Evolutionary conservation across 805 yeast genomes (phyloP), one percentile per base, ranked within the genome.

Genomic region (Kuraishia molischiana): DNA sequence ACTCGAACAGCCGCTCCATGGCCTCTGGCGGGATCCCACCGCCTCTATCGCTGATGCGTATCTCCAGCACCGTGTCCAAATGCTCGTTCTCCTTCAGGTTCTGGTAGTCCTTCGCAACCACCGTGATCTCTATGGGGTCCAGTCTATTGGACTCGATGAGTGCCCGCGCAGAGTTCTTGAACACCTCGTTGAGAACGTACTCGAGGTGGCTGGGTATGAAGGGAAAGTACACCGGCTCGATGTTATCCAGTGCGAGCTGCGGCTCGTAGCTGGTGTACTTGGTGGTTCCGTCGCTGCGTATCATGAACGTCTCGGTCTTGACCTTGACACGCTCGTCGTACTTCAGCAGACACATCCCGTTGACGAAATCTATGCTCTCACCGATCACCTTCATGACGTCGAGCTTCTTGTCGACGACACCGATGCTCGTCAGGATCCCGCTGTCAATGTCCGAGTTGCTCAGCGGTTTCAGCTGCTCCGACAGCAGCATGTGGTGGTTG

Each of bases 201-300:
- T 90, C 96, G 37, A 92, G 58, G 53, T 89, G 95, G 33, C 80
- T 79, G 17, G 92, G 85, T 32, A 90, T 81, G 55, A 86, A 90
- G 0, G 96, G 90, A 53, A 89, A 76, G 19, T 62, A 59, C 13
- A 84, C 64, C 24, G 61, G 62, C n/a, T 77, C 75, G 38, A 60
- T 60, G 34, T 29, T 21, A n/a, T 35, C 38, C n/a, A 20, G 17
- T 9, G 6, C 19, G 9, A 20, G 20, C 3, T 13, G 24, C 4
- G 29, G 19, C 19, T 22, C 24, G 19, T 19, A 11, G 8, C 19
- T 11, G 5, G 38, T 28, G 22, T 13, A 20, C 14, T 18, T 22
- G 24, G 22, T 20, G 48, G 59, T 44, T 47, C 62, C 38, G 56
- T 50, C 51, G 9, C 48, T 37, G 21, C 50, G 44, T 19, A 58